phyloP scores from a whole-genome alignment of 1,284 basidiomycete genomes.

The Cryptococcus sp. region DNA sequence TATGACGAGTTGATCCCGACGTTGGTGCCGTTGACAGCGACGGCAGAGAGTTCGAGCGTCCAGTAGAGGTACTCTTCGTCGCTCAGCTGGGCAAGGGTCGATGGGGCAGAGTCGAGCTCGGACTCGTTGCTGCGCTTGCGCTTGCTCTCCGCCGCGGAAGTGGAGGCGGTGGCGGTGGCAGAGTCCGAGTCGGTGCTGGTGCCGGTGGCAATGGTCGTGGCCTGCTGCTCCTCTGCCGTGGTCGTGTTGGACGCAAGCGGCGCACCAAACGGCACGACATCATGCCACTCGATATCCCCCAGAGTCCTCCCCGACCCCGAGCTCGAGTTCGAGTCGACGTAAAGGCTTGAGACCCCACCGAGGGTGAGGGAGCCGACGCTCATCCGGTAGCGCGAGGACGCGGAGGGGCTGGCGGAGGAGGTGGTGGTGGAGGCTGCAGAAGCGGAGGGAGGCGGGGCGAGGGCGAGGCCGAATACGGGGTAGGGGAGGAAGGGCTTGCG shows the following conservation, averaged over 20 bases:
- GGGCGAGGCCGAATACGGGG: constrained; percentile 39
- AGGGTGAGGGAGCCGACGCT: constrained; percentile 34
- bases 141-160: not conserved
- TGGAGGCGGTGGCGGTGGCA: constrained; percentile 2
- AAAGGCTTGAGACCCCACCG: constrained; percentile 38
- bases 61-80: constrained; percentile 65
- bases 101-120: constrained; percentile 6
- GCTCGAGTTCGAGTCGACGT: constrained; percentile 21
- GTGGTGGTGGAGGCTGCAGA: constrained; percentile 15
- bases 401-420: constrained; percentile 16
- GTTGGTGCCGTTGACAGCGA: constrained; percentile 63
- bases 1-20: constrained; percentile 66
- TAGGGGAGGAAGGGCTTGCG: constrained; percentile 26
- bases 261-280: constrained; percentile 38
- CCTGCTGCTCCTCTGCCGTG: too few relatives aligned
- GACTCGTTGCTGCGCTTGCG: constrained; percentile 8
- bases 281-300: constrained; percentile 40
- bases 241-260: constrained; percentile 6
- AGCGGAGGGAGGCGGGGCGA: constrained; percentile 23
- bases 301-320: constrained; percentile 24
- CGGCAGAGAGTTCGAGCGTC: constrained; percentile 62
- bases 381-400: constrained; percentile 19
- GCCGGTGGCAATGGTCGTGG: not conserved
- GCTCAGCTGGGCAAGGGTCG: constrained; percentile 20
- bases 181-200: not conserved